Evolutionary conservation across 805 yeast species (phyloP).

Genomic region (Barnettozyma sp.): DNA sequence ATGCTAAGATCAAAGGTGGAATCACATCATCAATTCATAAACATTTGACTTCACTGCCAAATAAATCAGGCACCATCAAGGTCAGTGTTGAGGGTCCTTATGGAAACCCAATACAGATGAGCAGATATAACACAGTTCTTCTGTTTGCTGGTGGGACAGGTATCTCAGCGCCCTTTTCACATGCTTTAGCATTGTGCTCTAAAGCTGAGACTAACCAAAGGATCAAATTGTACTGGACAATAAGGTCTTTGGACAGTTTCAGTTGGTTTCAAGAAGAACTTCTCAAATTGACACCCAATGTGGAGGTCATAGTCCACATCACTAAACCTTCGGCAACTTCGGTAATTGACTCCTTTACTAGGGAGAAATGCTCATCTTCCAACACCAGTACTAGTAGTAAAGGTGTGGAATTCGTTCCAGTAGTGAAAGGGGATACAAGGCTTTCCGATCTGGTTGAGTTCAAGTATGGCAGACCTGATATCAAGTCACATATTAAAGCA

Average conservation of each 20-base stretch:
- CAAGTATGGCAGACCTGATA: slow-evolving; percentile 39
- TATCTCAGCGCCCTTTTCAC: slow-evolving; percentile 42
- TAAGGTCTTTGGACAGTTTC: slow-evolving; percentile 46
- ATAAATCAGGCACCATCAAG: slow-evolving; percentile 20
- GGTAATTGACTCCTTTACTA: slow-evolving; percentile 1
- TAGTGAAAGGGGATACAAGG: too few species aligned
- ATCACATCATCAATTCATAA: slow-evolving; percentile 28
- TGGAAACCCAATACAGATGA: slow-evolving; percentile 36
- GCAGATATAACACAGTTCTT: slow-evolving; percentile 32
- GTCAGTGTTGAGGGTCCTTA: slow-evolving; percentile 61
- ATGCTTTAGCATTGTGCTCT: slow-evolving; percentile 28
- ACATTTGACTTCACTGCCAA: slow-evolving; percentile 24
- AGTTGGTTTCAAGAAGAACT: slow-evolving; percentile 46
- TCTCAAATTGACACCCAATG: slow-evolving; percentile 21
- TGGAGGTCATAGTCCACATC: slow-evolving; percentile 16
- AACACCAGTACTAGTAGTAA: too few species aligned
- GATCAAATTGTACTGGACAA: slow-evolving; percentile 56
- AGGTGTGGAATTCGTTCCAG: too few species aligned
- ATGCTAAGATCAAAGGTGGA: slow-evolving; percentile 51
- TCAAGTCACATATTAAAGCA: slow-evolving; percentile 30
- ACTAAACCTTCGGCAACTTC: slow-evolving; percentile 21
- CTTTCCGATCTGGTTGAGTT: slow-evolving; percentile 30
- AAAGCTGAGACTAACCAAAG: slow-evolving; percentile 22
- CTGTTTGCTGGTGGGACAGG: slow-evolving; percentile 49
- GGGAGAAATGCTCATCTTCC: too few species aligned